Percentiles rank a stretch among this genome's conserved stretches.
Evolutionary conservation across 1,139 yeast species (phyloP).

Genomic region (Lodderomyces theae): DNA sequence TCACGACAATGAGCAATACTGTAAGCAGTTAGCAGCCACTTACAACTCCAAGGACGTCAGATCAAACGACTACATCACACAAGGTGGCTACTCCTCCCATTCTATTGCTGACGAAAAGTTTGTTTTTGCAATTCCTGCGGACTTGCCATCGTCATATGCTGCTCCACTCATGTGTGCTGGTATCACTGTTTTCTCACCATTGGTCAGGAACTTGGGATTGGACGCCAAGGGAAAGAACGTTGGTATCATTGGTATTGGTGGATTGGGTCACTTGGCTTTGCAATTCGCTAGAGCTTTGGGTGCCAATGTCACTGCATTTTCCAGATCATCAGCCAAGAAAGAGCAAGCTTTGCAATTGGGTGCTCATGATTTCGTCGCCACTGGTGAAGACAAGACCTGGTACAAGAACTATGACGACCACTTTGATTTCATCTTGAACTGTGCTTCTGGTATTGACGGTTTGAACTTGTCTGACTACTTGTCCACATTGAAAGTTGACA

Average conservation of each 20-base stretch:
- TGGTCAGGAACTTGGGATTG: slow-evolving; percentile 30
- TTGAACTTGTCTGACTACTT: slow-evolving; percentile 31
- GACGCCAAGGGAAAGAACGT: slow-evolving; percentile 37
- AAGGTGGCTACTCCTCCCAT: slow-evolving; percentile 64
- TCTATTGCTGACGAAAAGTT: slow-evolving; percentile 52
- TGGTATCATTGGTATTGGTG: slow-evolving; percentile 49
- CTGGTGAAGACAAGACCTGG: slow-evolving; percentile 39
- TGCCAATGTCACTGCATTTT: slow-evolving; percentile 40
- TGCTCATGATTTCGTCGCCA: slow-evolving; percentile 40
- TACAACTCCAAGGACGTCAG: slow-evolving; percentile 39
- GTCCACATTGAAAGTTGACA: slow-evolving; percentile 37
- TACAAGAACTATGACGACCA: slow-evolving; percentile 25
- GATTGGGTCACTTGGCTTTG: slow-evolving; percentile 44
- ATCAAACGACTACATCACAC: slow-evolving; percentile 38
- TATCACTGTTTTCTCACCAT: slow-evolving; percentile 58
- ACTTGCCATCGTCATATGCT: slow-evolving; percentile 42
- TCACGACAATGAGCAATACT: slow-evolving; percentile 48
- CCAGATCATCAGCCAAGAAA: slow-evolving; percentile 35
- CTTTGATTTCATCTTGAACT: slow-evolving; percentile 49
- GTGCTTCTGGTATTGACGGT: slow-evolving; percentile 43
- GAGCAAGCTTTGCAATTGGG: slow-evolving; percentile 38
- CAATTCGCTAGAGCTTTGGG: slow-evolving; percentile 43
- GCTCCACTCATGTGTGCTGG: slow-evolving; percentile 73
- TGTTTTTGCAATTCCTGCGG: slow-evolving; percentile 58
- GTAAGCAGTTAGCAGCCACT: slow-evolving; percentile 41